These are phyloP conservation scores for Podila epicladia DNA, from an alignment of 192 early-diverging fungal species.

Conservation along the genomic window DNA sequence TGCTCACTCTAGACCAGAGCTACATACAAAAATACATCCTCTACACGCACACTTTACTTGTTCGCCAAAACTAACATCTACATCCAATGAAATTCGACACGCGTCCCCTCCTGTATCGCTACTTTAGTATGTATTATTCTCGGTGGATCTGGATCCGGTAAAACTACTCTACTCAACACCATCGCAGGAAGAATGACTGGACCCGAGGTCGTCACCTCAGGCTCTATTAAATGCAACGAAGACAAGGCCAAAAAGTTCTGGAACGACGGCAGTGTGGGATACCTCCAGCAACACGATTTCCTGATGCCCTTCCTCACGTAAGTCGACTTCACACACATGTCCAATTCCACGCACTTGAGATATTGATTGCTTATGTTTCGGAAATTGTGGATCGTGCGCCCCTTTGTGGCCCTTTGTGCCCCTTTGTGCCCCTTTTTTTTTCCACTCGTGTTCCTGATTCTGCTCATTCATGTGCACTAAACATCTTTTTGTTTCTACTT, in stretches of 20 bases:
- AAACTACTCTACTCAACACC: conserved; percentile 80
- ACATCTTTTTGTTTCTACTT: no score
- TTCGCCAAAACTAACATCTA: no score
- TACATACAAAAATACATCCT: no score
- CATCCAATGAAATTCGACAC: no score
- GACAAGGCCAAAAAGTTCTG: conserved; percentile 49
- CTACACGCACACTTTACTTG: no score
- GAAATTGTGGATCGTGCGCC: background rate
- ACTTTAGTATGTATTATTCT: conserved; percentile 82
- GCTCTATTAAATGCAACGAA: conserved; percentile 60
- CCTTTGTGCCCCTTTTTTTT: no score
- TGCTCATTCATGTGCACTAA: no score
- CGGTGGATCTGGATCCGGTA: conserved; percentile 84
- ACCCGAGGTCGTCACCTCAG: conserved; percentile 54
- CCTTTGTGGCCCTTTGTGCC: no score
- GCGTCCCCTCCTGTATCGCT: conserved; percentile 11
- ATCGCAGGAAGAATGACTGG: conserved; percentile 71
- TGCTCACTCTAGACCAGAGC: no score
- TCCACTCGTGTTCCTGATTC: no score
- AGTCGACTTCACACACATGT: conserved; percentile 1
- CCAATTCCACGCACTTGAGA: background rate
- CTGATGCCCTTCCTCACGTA: conserved; percentile 52
- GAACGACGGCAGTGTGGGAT: conserved; percentile 52
- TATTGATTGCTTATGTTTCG: background rate
- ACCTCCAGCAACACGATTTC: conserved; percentile 49